A percentile compares a stretch with the other conserved stretches of the same genome.
phyloP scores from a whole-genome alignment of 306 rosid species.

The Senna siamea region DNA sequence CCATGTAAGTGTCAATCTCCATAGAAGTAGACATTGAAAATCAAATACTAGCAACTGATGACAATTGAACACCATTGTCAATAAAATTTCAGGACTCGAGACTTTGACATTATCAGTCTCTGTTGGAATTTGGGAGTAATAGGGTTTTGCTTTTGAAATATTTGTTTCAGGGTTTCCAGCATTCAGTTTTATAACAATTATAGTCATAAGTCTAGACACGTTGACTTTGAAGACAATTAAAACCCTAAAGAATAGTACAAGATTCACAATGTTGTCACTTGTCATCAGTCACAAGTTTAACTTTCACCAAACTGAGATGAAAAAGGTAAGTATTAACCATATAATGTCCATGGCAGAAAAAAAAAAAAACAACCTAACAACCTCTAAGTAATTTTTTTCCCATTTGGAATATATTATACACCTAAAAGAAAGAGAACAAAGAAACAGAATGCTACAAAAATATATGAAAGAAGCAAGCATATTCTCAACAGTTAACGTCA shows the following conservation, averaged over 20 bases:
- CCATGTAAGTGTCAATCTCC: slow-evolving; percentile 24
- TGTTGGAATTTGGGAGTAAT: not conserved
- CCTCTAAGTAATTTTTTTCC: slow-evolving; percentile 1
- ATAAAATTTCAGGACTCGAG: not conserved
- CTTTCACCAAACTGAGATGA: slow-evolving; percentile 1
- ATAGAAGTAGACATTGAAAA: slow-evolving; percentile 31
- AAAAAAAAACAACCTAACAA: not conserved
- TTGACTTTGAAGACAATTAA: not conserved
- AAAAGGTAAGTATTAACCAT: not conserved
- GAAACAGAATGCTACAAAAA: slow-evolving; percentile 16
- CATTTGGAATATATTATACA: not conserved
- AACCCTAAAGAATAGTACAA: not conserved
- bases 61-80: slow-evolving; percentile 1
- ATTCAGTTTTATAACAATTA: not conserved
- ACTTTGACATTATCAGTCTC: slow-evolving; percentile 14
- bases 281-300: slow-evolving; percentile 25
- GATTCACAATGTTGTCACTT: slow-evolving; percentile 15
- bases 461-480: slow-evolving; percentile 16
- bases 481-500: not conserved
- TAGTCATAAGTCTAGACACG: slow-evolving; percentile 10
- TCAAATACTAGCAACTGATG: slow-evolving; percentile 25
- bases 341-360: not conserved
- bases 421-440: slow-evolving; percentile 16
- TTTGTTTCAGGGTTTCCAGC: not conserved
- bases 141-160: not conserved